Percentiles rank a stretch among this genome's conserved stretches.
These are phyloP conservation scores for Fusarium sp. DNA, from an alignment of 2,329 filamentous ascomycete genomes.

Conservation along the genomic window DNA sequence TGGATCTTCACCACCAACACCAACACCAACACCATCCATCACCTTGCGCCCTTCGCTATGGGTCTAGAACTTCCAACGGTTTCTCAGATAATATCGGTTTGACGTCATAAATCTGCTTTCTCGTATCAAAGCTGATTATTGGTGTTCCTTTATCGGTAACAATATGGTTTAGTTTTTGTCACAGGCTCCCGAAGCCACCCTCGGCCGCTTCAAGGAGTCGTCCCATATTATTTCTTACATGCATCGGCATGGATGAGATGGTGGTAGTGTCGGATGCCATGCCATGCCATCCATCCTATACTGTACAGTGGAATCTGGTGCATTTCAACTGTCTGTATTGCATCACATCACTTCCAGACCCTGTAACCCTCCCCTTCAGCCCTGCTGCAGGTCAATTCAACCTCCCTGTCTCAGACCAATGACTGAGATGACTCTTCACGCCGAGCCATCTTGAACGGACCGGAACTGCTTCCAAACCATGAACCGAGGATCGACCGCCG, in stretches of 20 bases:
- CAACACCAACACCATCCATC: constrained; percentile 3
- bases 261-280: not conserved
- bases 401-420: constrained; percentile 40
- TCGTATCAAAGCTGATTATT: constrained; percentile 3
- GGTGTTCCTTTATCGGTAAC: constrained; percentile 5
- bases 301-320: constrained; percentile 9
- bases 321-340: constrained; percentile 25
- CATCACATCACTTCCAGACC: constrained; percentile 17
- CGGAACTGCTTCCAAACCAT: constrained; percentile 31
- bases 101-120: constrained; percentile 7
- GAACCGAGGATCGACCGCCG: constrained; percentile 7
- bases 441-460: constrained; percentile 34
- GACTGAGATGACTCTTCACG: constrained; percentile 45
- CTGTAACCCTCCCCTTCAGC: constrained; percentile 43
- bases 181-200: constrained; percentile 21
- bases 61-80: constrained; percentile 2
- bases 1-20: not conserved
- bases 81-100: not conserved
- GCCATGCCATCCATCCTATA: not conserved
- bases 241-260: not conserved
- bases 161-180: constrained; percentile 12
- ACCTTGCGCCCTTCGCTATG: not conserved
- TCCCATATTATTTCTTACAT: constrained; percentile 15
- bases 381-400: constrained; percentile 45
- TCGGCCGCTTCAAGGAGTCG: constrained; percentile 9